Percentiles rank a stretch among this genome's conserved stretches.
phyloP scores from a whole-genome alignment of 805 yeast species.

The Helenozyma baotianmanensis region DNA sequence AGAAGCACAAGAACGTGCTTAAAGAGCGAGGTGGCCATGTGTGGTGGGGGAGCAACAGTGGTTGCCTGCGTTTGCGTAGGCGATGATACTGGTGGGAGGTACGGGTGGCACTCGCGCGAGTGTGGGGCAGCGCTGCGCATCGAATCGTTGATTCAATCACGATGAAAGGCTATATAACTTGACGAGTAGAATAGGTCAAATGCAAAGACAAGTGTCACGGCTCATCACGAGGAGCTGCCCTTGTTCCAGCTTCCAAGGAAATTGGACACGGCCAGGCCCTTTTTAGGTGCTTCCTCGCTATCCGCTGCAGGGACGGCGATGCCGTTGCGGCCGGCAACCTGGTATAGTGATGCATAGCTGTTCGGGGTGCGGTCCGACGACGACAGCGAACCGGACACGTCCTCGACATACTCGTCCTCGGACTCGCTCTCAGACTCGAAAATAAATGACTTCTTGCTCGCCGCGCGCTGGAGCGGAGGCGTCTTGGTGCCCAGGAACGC shows the following conservation, averaged over 20 bases:
- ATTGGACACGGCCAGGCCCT: conserved; percentile 30
- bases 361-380: conserved; percentile 14
- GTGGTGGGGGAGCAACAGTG: neutral
- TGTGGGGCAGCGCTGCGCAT: too few species aligned
- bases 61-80: neutral
- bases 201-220: too few species aligned
- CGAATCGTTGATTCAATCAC: too few species aligned
- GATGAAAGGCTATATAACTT: too few species aligned
- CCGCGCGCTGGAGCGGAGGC: conserved; percentile 17
- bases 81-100: too few species aligned
- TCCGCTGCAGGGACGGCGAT: conserved; percentile 28
- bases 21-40: conserved; percentile 4
- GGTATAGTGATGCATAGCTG: conserved; percentile 45
- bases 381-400: conserved; percentile 4
- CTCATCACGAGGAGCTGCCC: too few species aligned
- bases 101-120: too few species aligned
- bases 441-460: conserved; percentile 25
- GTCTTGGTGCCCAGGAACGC: conserved; percentile 32
- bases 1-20: conserved; percentile 10
- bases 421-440: conserved; percentile 36
- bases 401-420: conserved; percentile 27
- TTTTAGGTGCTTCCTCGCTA: conserved; percentile 13
- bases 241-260: conserved; percentile 18
- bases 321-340: conserved; percentile 47
- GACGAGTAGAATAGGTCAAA: too few species aligned